Base-by-base conservation (phyloP, 495 filamentous ascomycete species). In the Penicillium odoratum region DNA sequence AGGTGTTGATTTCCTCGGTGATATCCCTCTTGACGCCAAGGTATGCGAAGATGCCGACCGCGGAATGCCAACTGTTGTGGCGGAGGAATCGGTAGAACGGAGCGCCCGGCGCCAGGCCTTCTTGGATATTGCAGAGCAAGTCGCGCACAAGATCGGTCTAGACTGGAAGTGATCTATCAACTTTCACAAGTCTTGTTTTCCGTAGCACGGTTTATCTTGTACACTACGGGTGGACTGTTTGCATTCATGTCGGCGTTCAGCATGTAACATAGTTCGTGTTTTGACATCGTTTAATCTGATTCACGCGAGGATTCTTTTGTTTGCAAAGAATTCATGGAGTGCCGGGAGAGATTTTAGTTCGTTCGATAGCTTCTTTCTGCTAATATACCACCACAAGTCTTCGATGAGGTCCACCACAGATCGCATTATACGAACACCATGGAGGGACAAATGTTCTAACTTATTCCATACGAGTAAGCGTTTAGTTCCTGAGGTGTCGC, bases 1-100 rank as follows among this genome's bases (percentile, higher is more conserved):
- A 15, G 85, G 80, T 1, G 83, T 97, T 28, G 81, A 88, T 29
- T 80, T 97, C 53, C 73, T 98, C 5, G 94, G 91, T 2, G 91
- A 97, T 75, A 85, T 99, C 43, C 93, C 94, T 26, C 83, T 99
- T 40, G 88, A 98, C 76, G 85, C 88, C 18, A 81, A 76, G 46
- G 93, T 98, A 10, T 96, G 91, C 53, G 86, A 89, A 62, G 92
- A 98, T 78, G 92, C 90, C 8, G 92, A 97, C 74, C 74, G 82
- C 16, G 94, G 94, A 4, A 90, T 86, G 74, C 94, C 94, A 21
- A 98, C 93, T 4, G 91, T 98, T 16, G 92, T 97, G 16, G 81
- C 89, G 5, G 91, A 96, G 65, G 92, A 97, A 43, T 79, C 83
- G 6, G 88, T 88, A 53, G 89, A 88, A 5, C 80, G 86, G 13